Conservation (phyloP, 176 grass and related monocot genomes). For the Musa beccarii region DNA sequence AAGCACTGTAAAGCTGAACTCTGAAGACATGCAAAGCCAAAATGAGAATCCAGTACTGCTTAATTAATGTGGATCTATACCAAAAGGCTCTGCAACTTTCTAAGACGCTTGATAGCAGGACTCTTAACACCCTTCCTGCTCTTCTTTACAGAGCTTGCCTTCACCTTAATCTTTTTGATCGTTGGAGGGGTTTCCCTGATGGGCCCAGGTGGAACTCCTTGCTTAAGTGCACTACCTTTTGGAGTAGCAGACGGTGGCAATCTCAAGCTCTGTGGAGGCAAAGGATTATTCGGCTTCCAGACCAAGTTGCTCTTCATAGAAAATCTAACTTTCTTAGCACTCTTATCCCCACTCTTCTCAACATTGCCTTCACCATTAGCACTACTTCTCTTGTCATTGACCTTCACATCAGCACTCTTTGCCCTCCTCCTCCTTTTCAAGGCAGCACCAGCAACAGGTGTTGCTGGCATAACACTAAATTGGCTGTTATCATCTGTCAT, state of each 20-base stretch:
- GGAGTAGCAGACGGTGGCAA: slow-evolving; percentile 74
- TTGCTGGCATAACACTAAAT: slow-evolving; percentile 18
- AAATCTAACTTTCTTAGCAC: slow-evolving; percentile 74
- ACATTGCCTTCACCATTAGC: slow-evolving; percentile 1
- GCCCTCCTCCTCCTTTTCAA: slow-evolving; percentile 55
- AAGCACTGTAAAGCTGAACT: slow-evolving; percentile 35
- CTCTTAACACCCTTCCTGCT: slow-evolving; percentile 41
- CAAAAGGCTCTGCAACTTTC: slow-evolving; percentile 62
- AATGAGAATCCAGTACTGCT: slow-evolving; percentile 11
- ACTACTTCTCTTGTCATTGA: slow-evolving; percentile 26
- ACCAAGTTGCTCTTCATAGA: slow-evolving; percentile 88
- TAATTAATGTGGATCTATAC: slow-evolving; percentile 24
- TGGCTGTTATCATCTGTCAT: slow-evolving; percentile 33
- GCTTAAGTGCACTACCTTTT: slow-evolving; percentile 90
- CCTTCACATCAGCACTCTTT: slow-evolving; percentile 32
- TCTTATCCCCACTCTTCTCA: slow-evolving; percentile 35
- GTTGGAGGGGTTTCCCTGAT: slow-evolving; percentile 45
- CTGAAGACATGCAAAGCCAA: slow-evolving; percentile 24
- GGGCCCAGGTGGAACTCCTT: slow-evolving; percentile 64
- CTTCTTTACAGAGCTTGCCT: slow-evolving; percentile 75
- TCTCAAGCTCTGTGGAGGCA: slow-evolving; percentile 74
- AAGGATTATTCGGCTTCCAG: slow-evolving; percentile 79
- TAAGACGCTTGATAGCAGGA: slow-evolving; percentile 60
- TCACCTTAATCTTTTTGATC: slow-evolving; percentile 45
- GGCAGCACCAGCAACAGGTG: slow-evolving; percentile 26